phyloP scores from a whole-genome alignment of 129 eudicot species.

The Saposhnikovia divaricata region DNA sequence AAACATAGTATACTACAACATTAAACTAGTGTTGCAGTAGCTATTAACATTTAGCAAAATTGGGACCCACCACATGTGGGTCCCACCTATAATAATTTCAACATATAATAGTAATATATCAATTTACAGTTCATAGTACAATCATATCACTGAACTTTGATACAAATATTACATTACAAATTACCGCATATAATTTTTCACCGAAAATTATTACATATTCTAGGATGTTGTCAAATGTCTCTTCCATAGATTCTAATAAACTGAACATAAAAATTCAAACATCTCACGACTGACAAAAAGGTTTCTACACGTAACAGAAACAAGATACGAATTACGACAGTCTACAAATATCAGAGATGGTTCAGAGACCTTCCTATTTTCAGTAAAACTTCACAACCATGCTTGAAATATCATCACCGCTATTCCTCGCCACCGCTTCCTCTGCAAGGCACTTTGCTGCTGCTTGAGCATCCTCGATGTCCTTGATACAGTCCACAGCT shows the following conservation, averaged over 20 bases:
- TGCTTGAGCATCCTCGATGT: constrained; percentile 43
- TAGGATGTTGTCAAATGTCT: background rate
- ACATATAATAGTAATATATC: too few relatives aligned
- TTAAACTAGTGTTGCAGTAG: too few relatives aligned
- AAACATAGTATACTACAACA: too few relatives aligned
- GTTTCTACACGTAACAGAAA: background rate
- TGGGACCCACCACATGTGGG: too few relatives aligned
- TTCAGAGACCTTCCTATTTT: constrained; percentile 1
- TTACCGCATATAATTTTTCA: too few relatives aligned
- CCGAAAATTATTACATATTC: too few relatives aligned
- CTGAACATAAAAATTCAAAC: background rate
- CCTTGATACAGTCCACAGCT: constrained; percentile 63
- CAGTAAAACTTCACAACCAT: constrained; percentile 60
- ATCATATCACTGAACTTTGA: too few relatives aligned
- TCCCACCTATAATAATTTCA: too few relatives aligned
- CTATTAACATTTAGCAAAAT: too few relatives aligned
- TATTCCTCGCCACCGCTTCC: constrained; percentile 53
- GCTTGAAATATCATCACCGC: constrained; percentile 65
- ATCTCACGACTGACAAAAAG: background rate
- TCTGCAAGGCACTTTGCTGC: constrained; percentile 58
- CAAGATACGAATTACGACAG: background rate
- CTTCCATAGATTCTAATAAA: background rate
- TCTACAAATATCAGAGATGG: background rate
- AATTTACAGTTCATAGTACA: too few relatives aligned
- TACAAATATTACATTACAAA: too few relatives aligned